Evolutionary conservation across 768 basidiomycete species (phyloP).

Genomic region (Collybiopsis luxurians): DNA sequence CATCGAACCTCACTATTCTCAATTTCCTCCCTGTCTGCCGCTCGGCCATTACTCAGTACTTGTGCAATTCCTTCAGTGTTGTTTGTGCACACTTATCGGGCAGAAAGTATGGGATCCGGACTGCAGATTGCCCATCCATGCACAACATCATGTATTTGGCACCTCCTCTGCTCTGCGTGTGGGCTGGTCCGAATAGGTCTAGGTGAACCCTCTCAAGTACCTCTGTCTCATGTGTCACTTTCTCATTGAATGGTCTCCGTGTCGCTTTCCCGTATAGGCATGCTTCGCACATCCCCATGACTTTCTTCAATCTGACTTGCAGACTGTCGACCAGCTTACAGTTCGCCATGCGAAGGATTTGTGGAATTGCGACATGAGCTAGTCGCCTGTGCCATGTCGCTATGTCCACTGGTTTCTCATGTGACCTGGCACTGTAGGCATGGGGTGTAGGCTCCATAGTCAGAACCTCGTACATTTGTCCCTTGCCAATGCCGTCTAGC

Average conservation of each 20-base stretch:
- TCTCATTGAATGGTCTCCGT: slow-evolving; percentile 18
- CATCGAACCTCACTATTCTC: slow-evolving; percentile 16
- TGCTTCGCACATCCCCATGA: slow-evolving; percentile 15
- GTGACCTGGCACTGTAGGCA: neutral
- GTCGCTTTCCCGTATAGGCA: slow-evolving; percentile 25
- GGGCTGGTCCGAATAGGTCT: slow-evolving; percentile 23
- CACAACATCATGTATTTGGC: slow-evolving; percentile 22
- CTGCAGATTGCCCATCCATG: slow-evolving; percentile 16
- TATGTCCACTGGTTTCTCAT: neutral
- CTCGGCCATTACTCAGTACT: slow-evolving; percentile 13
- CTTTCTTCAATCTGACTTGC: neutral
- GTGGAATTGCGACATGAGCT: slow-evolving; percentile 11
- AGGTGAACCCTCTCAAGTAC: slow-evolving; percentile 16
- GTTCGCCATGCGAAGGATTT: slow-evolving; percentile 11
- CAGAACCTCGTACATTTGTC: neutral
- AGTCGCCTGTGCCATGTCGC: neutral
- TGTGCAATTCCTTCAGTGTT: slow-evolving; percentile 13
- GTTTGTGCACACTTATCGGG: slow-evolving; percentile 17
- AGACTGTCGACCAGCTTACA: slow-evolving; percentile 19
- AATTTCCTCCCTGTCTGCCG: slow-evolving; percentile 14
- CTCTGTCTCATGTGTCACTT: slow-evolving; percentile 11
- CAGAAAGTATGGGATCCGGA: slow-evolving; percentile 17
- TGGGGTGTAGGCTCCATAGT: neutral
- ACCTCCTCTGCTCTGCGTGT: slow-evolving; percentile 13
- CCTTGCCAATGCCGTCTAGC: neutral